Conservation (phyloP, 2,329 filamentous ascomycete species). For the Ophiobolus disseminans region DNA sequence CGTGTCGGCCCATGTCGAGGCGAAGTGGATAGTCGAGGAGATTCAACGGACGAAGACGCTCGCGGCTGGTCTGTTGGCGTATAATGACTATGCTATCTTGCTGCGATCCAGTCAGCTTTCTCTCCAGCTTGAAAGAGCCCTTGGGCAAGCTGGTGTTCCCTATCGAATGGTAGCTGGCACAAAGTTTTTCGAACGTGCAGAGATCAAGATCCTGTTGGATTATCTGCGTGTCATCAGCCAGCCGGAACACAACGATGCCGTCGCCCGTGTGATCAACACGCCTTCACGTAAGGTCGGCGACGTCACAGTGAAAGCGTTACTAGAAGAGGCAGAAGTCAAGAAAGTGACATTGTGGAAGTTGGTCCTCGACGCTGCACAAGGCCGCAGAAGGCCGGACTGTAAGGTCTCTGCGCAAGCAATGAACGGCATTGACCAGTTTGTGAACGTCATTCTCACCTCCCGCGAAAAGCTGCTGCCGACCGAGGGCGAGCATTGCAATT, state of each 20-base stretch:
- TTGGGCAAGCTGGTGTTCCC: slow-evolving; percentile 80
- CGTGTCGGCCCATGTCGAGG: slow-evolving; percentile 73
- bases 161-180: slow-evolving; percentile 93
- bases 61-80: slow-evolving; percentile 74
- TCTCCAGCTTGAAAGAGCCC: slow-evolving; percentile 80
- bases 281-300: slow-evolving; percentile 84
- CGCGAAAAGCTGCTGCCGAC: slow-evolving; percentile 61
- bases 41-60: slow-evolving; percentile 74
- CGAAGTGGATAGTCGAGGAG: slow-evolving; percentile 86
- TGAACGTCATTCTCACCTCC: slow-evolving; percentile 65
- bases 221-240: slow-evolving; percentile 87
- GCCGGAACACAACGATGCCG: slow-evolving; percentile 84
- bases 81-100: slow-evolving; percentile 83
- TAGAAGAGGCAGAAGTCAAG: slow-evolving; percentile 76
- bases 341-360: slow-evolving; percentile 77
- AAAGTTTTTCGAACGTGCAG: slow-evolving; percentile 89
- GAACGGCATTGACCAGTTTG: slow-evolving; percentile 64
- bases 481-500: slow-evolving; percentile 45
- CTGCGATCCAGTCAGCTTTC: slow-evolving; percentile 86
- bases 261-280: slow-evolving; percentile 83
- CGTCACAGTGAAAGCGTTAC: slow-evolving; percentile 73
- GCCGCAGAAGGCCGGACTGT: slow-evolving; percentile 58
- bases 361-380: slow-evolving; percentile 66
- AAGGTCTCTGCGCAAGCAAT: slow-evolving; percentile 63
- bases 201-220: slow-evolving; percentile 86